A percentile compares a stretch with the other conserved stretches of the same genome.
phyloP scores from a whole-genome alignment of 2,329 filamentous ascomycete genomes.

The Neophaeococcomyces aloes region DNA sequence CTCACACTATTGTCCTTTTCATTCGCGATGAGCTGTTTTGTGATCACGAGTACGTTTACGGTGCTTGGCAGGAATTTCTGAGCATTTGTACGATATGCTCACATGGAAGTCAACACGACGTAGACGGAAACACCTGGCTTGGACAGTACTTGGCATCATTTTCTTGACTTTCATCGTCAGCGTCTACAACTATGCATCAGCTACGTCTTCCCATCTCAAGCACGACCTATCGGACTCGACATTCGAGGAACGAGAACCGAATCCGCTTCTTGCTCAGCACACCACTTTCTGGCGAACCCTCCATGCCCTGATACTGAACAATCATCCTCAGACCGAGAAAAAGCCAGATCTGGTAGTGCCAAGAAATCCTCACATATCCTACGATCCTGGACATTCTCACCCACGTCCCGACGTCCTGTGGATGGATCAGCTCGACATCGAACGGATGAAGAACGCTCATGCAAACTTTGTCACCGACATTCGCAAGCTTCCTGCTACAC shows the following conservation, averaged over 20 bases:
- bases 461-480: constrained; percentile 31
- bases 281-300: constrained; percentile 19
- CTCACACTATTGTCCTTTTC: background rate
- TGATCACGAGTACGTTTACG: constrained; percentile 1
- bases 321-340: constrained; percentile 19
- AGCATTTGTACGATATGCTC: constrained; percentile 2
- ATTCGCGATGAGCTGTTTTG: constrained; percentile 3
- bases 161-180: background rate
- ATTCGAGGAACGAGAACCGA: constrained; percentile 4
- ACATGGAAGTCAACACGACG: constrained; percentile 4
- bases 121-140: constrained; percentile 3
- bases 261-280: constrained; percentile 15
- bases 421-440: constrained; percentile 27
- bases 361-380: constrained; percentile 18
- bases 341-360: constrained; percentile 18
- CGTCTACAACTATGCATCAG: constrained; percentile 2
- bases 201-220: background rate
- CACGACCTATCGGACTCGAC: constrained; percentile 7
- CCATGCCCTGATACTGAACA: constrained; percentile 17
- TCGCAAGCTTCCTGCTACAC: constrained; percentile 7
- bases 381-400: constrained; percentile 16
- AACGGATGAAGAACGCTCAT: constrained; percentile 31
- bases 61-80: background rate
- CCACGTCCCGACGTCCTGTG: constrained; percentile 29
- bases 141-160: constrained; percentile 1